Evolutionary conservation across 352 stramenopile genomes (phyloP).

Genomic region (Globisporangium takayamanum): DNA sequence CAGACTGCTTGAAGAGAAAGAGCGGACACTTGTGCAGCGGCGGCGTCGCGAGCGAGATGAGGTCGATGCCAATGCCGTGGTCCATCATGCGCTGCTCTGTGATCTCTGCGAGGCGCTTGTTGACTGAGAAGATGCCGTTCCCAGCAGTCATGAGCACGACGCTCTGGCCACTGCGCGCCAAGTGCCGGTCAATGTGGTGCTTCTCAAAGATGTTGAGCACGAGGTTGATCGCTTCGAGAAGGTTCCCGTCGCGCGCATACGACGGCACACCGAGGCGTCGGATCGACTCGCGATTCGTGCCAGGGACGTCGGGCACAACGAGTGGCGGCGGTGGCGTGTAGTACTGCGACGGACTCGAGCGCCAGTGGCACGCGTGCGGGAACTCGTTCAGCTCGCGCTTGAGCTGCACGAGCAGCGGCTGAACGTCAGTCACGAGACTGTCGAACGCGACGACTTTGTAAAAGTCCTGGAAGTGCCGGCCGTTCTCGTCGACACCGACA

Average conservation of each 20-base stretch:
- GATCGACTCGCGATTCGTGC: not conserved
- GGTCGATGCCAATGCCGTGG: conserved; percentile 98
- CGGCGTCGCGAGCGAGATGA: conserved; percentile 92
- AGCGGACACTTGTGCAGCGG: conserved; percentile 97
- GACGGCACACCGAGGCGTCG: conserved; percentile 47
- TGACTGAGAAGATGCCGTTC: conserved; percentile 96
- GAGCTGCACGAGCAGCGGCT: conserved; percentile 58
- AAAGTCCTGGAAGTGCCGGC: conserved; percentile 78
- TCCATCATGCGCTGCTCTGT: conserved; percentile 99
- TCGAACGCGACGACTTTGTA: conserved; percentile 84
- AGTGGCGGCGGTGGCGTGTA: conserved; percentile 18
- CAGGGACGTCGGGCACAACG: conserved; percentile 7
- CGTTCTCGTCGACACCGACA: conserved; percentile 70
- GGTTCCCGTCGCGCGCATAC: conserved; percentile 86
- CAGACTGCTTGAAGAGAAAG: conserved; percentile 93
- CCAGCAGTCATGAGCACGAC: conserved; percentile 95
- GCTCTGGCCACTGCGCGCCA: conserved; percentile 93
- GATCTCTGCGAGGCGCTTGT: conserved; percentile 93
- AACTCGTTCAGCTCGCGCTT: conserved; percentile 79
- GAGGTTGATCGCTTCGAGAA: conserved; percentile 98
- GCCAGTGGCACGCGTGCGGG: conserved; percentile 61
- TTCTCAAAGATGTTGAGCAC: conserved; percentile 98
- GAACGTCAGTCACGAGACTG: conserved; percentile 58
- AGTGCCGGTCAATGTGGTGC: conserved; percentile 97
- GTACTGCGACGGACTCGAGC: conserved; percentile 26